These are phyloP conservation scores for Glomus cerebriforme DNA, from an alignment of 192 early-diverging fungal species.

Conservation along the genomic window DNA sequence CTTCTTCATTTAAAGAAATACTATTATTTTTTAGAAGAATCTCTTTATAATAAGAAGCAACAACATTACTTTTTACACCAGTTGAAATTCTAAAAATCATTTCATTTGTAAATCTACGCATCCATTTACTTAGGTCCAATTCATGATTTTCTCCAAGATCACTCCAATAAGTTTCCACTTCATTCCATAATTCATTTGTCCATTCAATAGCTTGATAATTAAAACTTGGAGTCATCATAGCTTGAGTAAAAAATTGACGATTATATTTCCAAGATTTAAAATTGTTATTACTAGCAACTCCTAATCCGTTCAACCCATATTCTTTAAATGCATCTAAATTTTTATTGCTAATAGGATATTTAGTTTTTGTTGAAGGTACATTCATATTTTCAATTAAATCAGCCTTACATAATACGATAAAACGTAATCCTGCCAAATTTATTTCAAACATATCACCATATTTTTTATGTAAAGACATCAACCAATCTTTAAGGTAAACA, in stretches of 20 bases:
- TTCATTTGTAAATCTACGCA: too few species aligned
- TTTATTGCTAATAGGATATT: not conserved
- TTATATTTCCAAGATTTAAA: conserved; percentile 7
- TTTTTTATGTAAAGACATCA: not conserved
- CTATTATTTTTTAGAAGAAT: too few species aligned
- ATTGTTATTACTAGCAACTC: not conserved
- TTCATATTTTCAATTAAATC: conserved; percentile 15
- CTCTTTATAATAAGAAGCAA: too few species aligned
- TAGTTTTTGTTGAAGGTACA: not conserved
- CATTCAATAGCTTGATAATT: too few species aligned
- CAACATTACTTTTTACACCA: too few species aligned
- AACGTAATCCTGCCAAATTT: not conserved
- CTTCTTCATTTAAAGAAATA: too few species aligned
- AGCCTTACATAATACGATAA: not conserved
- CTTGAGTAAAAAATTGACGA: too few species aligned
- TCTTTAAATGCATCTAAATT: not conserved
- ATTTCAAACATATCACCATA: conserved; percentile 27
- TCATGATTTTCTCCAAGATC: not conserved
- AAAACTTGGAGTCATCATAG: too few species aligned
- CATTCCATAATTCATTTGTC: not conserved
- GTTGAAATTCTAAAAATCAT: too few species aligned
- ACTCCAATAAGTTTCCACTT: not conserved
- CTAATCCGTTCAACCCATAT: not conserved
- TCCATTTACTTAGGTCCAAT: too few species aligned
- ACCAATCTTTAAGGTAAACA: not conserved